phyloP scores from a whole-genome alignment of 257 asterid species.

The Hygrophila difformis region DNA sequence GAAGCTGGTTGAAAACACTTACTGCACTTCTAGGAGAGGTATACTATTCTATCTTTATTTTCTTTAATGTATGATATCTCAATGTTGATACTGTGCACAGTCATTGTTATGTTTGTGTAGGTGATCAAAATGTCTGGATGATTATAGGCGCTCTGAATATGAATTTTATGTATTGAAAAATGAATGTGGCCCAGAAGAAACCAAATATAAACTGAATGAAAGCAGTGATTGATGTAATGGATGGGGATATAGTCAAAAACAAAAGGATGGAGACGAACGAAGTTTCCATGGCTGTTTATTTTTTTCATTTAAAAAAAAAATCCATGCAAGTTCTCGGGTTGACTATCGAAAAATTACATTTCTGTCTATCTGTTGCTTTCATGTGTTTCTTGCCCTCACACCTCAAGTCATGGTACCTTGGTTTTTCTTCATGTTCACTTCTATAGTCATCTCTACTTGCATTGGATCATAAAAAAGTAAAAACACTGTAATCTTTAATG shows the following conservation, averaged over 20 bases:
- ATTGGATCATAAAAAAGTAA: slow-evolving; percentile 8
- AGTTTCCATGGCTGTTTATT: background rate
- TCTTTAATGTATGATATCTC: slow-evolving; percentile 10
- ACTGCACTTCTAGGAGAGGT: slow-evolving; percentile 94
- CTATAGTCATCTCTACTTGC: background rate
- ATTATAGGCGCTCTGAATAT: too few relatives aligned
- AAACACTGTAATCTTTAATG: too few relatives aligned
- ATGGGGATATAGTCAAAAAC: background rate
- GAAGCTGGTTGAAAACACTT: slow-evolving; percentile 86
- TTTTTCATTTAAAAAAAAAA: too few relatives aligned
- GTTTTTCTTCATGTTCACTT: background rate
- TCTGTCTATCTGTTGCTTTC: slow-evolving; percentile 8
- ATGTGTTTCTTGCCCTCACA: slow-evolving; percentile 2
- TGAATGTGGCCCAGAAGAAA: background rate
- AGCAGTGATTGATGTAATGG: background rate
- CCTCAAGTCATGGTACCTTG: background rate
- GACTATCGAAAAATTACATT: background rate
- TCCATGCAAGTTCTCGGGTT: slow-evolving; percentile 1
- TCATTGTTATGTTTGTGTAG: background rate
- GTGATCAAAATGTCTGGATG: background rate
- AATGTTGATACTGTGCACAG: slow-evolving; percentile 9
- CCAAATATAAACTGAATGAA: background rate
- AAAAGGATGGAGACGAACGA: background rate
- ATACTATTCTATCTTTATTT: slow-evolving; percentile 14
- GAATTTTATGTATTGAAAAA: too few relatives aligned